Conservation (phyloP, 345 rosid species). For the Populus euphratica region DNA sequence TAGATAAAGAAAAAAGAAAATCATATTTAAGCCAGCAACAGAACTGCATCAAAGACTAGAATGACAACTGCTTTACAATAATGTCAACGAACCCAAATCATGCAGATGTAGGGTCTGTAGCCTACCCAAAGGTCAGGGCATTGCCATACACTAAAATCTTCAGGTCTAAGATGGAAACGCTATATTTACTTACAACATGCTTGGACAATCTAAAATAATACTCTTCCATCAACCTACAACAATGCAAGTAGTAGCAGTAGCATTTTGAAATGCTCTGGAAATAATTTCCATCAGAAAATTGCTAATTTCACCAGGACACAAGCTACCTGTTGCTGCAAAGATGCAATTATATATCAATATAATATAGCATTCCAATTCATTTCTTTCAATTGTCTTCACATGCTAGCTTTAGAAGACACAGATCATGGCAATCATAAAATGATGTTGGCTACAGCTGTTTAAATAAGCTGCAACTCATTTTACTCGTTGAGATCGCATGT, state of each 20-base stretch:
- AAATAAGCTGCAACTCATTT: too few relatives aligned
- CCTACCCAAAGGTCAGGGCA: background rate
- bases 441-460: background rate
- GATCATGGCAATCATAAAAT: background rate
- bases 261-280: background rate
- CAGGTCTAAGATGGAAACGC: background rate
- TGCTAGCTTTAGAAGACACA: background rate
- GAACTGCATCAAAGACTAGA: background rate
- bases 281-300: background rate
- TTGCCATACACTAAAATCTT: background rate
- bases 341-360: background rate
- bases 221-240: background rate
- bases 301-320: background rate
- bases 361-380: background rate
- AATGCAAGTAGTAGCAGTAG: background rate
- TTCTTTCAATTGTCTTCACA: background rate
- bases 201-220: background rate
- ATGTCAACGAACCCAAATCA: background rate
- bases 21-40: background rate
- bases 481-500: too few relatives aligned
- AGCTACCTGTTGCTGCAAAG: background rate
- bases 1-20: background rate
- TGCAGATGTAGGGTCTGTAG: background rate
- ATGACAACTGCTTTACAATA: background rate
- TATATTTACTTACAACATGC: background rate